Conservation (phyloP, 163 green algal genomes). For the Chlamydomonas reinhardtii region DNA sequence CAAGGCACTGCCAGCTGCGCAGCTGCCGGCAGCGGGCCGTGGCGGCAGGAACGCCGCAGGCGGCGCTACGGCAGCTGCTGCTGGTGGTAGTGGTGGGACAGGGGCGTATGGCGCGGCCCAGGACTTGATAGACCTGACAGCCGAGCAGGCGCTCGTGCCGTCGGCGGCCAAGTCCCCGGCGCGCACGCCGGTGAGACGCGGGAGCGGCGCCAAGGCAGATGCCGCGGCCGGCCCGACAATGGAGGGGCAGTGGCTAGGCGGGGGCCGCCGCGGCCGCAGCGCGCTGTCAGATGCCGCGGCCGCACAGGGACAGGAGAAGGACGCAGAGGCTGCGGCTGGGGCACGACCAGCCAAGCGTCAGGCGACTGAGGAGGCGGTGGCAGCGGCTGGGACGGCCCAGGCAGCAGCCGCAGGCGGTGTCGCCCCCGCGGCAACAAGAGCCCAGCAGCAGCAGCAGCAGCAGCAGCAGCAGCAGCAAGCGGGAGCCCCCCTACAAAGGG, state of each 20-base stretch:
- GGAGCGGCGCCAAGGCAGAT: not conserved
- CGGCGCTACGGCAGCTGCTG: not conserved
- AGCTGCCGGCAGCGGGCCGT: not conserved
- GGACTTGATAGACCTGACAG: constrained; percentile 30
- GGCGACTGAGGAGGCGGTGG: constrained; percentile 8
- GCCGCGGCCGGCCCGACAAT: not conserved
- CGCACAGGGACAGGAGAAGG: not conserved
- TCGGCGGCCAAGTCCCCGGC: not conserved
- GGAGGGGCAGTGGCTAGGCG: constrained; percentile 18
- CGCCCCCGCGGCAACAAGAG: not conserved
- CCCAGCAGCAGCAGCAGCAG: not conserved
- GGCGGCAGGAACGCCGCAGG: too few relatives aligned
- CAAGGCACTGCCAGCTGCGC: too few relatives aligned
- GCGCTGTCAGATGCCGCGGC: not conserved
- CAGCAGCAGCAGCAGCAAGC: not conserved
- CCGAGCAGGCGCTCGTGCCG: not conserved
- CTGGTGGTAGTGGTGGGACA: not conserved
- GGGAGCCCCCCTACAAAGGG: not conserved
- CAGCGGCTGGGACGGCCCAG: not conserved
- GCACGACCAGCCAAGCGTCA: not conserved
- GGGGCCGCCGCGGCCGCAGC: not conserved
- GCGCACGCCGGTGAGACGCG: not conserved
- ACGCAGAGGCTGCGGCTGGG: not conserved
- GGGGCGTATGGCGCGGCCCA: not conserved
- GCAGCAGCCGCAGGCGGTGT: not conserved